phyloP scores from a whole-genome alignment of 768 basidiomycete species.

The Amylocystis lapponica region DNA sequence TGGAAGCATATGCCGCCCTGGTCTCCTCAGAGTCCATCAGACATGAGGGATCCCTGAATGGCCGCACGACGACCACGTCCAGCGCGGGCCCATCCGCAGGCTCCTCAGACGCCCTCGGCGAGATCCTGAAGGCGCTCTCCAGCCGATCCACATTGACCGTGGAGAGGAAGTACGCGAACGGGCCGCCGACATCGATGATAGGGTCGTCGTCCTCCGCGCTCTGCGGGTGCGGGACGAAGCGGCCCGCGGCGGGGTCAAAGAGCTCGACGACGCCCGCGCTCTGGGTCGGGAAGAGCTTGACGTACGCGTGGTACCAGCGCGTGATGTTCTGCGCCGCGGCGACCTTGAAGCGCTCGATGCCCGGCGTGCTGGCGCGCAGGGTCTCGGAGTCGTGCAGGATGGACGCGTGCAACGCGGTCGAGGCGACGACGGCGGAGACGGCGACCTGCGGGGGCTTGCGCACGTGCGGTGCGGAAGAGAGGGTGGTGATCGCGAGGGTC shows the following conservation, averaged over 20 bases:
- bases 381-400: conserved; percentile 80
- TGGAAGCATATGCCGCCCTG: conserved; percentile 46
- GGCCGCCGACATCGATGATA: conserved; percentile 54
- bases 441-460: conserved; percentile 17
- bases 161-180: conserved; percentile 82
- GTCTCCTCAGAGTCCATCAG: conserved; percentile 35
- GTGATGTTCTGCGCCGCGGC: conserved; percentile 74
- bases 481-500: conserved; percentile 47
- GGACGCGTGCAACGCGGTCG: conserved; percentile 78
- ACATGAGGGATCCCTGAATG: conserved; percentile 51
- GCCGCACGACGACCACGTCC: conserved; percentile 76
- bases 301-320: conserved; percentile 61
- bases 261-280: conserved; percentile 40
- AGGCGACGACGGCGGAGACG: conserved; percentile 78
- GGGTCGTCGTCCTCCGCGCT: conserved; percentile 25
- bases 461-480: conserved; percentile 28
- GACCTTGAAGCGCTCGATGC: conserved; percentile 80
- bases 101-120: conserved; percentile 49
- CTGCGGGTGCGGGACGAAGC: conserved; percentile 40
- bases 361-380: conserved; percentile 63
- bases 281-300: conserved; percentile 48
- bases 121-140: conserved; percentile 76
- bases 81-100: conserved; percentile 39
- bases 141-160: conserved; percentile 82
- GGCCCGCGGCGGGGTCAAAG: conserved; percentile 49